phyloP scores from a whole-genome alignment of 345 rosid genomes.

The Gossypium stocksii region DNA sequence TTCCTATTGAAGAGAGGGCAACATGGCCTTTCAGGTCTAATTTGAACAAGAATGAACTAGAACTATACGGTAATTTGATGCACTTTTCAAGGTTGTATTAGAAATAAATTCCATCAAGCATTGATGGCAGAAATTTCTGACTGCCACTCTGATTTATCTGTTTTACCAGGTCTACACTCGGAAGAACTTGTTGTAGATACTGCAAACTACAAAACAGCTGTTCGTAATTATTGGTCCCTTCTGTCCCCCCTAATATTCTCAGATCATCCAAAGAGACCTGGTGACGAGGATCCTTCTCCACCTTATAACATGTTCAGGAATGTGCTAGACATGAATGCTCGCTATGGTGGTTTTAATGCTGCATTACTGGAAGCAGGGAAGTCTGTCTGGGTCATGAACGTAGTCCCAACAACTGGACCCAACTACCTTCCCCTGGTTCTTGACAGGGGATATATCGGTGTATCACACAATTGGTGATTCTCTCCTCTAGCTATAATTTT shows the following conservation, averaged over 20 bases:
- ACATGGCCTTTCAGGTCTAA: constrained; percentile 81
- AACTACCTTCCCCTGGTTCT: constrained; percentile 81
- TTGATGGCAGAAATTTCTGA: background rate
- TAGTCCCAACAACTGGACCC: constrained; percentile 22
- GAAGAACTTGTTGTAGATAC: constrained; percentile 64
- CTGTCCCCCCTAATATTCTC: constrained; percentile 94
- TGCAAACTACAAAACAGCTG: constrained; percentile 52
- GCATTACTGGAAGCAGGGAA: constrained; percentile 27
- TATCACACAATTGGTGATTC: constrained; percentile 81
- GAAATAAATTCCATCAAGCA: background rate
- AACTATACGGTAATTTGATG: constrained; percentile 55
- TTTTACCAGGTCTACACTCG: constrained; percentile 53
- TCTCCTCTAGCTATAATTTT: background rate
- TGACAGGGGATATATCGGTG: constrained; percentile 91
- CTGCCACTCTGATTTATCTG: background rate
- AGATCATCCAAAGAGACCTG: constrained; percentile 98
- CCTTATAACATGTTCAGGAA: constrained; percentile 95
- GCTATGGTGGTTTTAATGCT: constrained; percentile 80
- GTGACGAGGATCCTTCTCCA: constrained; percentile 95
- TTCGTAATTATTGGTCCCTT: constrained; percentile 85
- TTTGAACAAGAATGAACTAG: constrained; percentile 71
- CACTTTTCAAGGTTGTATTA: background rate
- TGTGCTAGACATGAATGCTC: constrained; percentile 95
- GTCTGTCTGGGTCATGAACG: background rate
- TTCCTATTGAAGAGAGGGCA: constrained; percentile 63